Percentiles rank a stretch among this genome's conserved stretches.
These are phyloP conservation scores for Tylopilus rubrobrunneus DNA, from an alignment of 768 basidiomycete genomes.

Conservation along the genomic window DNA sequence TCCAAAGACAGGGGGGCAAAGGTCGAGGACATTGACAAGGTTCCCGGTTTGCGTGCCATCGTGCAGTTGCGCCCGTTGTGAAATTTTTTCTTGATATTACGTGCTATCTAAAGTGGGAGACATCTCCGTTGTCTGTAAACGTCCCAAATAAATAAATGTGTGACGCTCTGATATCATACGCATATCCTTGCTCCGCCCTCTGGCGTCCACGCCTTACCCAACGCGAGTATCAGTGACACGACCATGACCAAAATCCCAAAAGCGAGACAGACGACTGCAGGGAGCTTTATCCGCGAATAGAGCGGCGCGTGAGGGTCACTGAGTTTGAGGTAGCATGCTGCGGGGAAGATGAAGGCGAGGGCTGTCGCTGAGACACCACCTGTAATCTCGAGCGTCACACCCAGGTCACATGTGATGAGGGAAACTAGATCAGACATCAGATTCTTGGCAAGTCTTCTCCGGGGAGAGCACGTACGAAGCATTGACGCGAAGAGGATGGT, in stretches of 20 bases:
- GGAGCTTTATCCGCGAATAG: slow-evolving; percentile 69
- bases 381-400: slow-evolving; percentile 97
- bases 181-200: slow-evolving; percentile 74
- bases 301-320: slow-evolving; percentile 53
- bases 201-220: slow-evolving; percentile 74
- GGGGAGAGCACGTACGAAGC: slow-evolving; percentile 51
- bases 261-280: slow-evolving; percentile 63
- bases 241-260: slow-evolving; percentile 79
- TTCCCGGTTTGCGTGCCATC: slow-evolving; percentile 51
- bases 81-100: neutral
- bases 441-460: neutral
- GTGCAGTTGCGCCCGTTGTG: slow-evolving; percentile 23
- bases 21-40: slow-evolving; percentile 53
- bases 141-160: slow-evolving; percentile 22
- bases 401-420: slow-evolving; percentile 91
- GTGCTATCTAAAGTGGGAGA: slow-evolving; percentile 7
- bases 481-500: slow-evolving; percentile 78
- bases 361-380: slow-evolving; percentile 95
- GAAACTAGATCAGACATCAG: slow-evolving; percentile 54
- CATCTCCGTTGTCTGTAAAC: slow-evolving; percentile 4
- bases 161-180: slow-evolving; percentile 37
- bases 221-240: slow-evolving; percentile 71
- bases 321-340: slow-evolving; percentile 82
- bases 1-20: slow-evolving; percentile 64
- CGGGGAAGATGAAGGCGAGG: slow-evolving; percentile 90